These are phyloP conservation scores for Prunus yedoensis DNA, from an alignment of 331 rosid species.

Conservation along the genomic window DNA sequence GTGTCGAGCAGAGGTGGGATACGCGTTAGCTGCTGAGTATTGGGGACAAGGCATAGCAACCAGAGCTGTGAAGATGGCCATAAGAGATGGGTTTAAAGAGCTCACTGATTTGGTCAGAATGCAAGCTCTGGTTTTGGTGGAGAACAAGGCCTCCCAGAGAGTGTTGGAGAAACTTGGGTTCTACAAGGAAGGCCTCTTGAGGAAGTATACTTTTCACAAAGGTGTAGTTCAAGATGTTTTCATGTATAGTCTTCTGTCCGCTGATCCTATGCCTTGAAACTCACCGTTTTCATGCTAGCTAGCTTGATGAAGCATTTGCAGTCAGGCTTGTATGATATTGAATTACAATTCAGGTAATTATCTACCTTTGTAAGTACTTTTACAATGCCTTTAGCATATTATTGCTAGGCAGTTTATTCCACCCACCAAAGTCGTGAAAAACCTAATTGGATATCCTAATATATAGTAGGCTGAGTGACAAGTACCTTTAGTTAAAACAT, in stretches of 20 bases:
- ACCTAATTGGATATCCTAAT: too few relatives aligned
- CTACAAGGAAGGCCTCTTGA: conserved; percentile 12
- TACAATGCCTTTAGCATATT: not conserved
- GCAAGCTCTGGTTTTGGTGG: conserved; percentile 20
- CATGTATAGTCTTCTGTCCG: conserved; percentile 16
- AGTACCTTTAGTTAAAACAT: not conserved
- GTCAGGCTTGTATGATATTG: too few relatives aligned
- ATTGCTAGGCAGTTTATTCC: not conserved
- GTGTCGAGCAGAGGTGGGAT: conserved; percentile 24
- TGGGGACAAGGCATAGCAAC: conserved; percentile 22
- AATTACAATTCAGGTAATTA: too few relatives aligned
- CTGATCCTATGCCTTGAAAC: conserved; percentile 9
- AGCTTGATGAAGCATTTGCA: too few relatives aligned
- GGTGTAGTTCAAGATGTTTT: not conserved
- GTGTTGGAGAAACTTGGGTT: conserved; percentile 28
- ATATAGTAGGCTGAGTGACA: too few relatives aligned
- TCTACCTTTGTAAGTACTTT: too few relatives aligned
- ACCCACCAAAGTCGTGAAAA: too few relatives aligned
- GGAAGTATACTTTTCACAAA: conserved; percentile 22
- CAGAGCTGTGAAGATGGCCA: conserved; percentile 24
- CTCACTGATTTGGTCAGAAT: conserved; percentile 7
- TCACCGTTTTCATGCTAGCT: too few relatives aligned
- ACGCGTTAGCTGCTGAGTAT: conserved; percentile 14
- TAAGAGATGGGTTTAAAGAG: conserved; percentile 12
- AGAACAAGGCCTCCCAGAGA: conserved; percentile 24